These are phyloP conservation scores for Dendrobium chrysotoxum DNA, from an alignment of 106 monocot species.

Conservation along the genomic window DNA sequence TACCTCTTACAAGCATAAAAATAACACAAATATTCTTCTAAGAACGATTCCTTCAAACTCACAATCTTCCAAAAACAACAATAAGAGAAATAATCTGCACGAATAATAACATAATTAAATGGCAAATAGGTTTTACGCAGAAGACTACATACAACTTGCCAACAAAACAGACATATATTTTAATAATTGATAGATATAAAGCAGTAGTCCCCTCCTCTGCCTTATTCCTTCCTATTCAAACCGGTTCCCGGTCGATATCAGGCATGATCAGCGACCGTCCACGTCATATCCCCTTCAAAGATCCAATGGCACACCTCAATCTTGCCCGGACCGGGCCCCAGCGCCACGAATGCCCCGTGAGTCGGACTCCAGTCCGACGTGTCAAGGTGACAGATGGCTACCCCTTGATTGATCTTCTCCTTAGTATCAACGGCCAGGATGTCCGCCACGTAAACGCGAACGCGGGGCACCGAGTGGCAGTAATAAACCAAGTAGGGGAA, in stretches of 20 bases:
- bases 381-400: slow-evolving; percentile 90
- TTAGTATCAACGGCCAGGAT: slow-evolving; percentile 40
- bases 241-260: neutral
- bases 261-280: slow-evolving; percentile 50
- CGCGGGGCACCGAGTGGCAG: slow-evolving; percentile 83
- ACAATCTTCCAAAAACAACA: too few relatives aligned
- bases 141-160: too few relatives aligned
- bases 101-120: too few relatives aligned
- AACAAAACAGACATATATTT: too few relatives aligned
- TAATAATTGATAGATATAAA: too few relatives aligned
- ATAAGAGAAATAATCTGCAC: too few relatives aligned
- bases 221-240: too few relatives aligned
- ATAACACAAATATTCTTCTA: too few relatives aligned
- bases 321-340: slow-evolving; percentile 56
- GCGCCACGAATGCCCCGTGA: slow-evolving; percentile 84
- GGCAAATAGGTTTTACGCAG: too few relatives aligned
- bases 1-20: too few relatives aligned
- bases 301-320: slow-evolving; percentile 98
- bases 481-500: slow-evolving; percentile 84
- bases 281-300: slow-evolving; percentile 89
- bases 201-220: too few relatives aligned
- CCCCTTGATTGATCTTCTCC: slow-evolving; percentile 59
- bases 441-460: slow-evolving; percentile 66
- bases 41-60: too few relatives aligned
- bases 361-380: slow-evolving; percentile 78